Conservation (phyloP, 2,329 filamentous ascomycete species). For the Apiospora pterosperma region DNA sequence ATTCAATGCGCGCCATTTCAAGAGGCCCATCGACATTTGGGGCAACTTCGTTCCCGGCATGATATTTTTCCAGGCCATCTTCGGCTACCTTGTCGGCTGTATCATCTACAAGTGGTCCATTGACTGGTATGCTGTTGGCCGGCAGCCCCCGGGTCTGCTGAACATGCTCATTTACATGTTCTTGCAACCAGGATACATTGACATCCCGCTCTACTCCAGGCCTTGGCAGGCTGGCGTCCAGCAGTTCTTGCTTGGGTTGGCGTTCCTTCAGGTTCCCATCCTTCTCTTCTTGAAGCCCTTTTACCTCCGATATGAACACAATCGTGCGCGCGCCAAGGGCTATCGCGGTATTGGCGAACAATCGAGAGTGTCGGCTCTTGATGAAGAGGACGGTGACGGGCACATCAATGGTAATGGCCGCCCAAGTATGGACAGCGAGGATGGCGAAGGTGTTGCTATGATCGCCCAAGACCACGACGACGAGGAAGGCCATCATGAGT, state of each 20-base stretch:
- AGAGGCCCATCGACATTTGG: slow-evolving; percentile 91
- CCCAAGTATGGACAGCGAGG: slow-evolving; percentile 62
- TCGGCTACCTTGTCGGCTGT: slow-evolving; percentile 89
- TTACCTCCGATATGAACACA: slow-evolving; percentile 92
- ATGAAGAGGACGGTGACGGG: slow-evolving; percentile 77
- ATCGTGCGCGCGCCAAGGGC: slow-evolving; percentile 78
- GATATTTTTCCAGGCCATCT: slow-evolving; percentile 99
- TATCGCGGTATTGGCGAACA: slow-evolving; percentile 93
- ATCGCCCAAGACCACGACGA: slow-evolving; percentile 51
- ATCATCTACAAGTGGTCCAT: slow-evolving; percentile 98
- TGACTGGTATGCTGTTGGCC: slow-evolving; percentile 69
- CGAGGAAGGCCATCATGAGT: slow-evolving; percentile 85
- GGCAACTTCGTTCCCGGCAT: slow-evolving; percentile 97
- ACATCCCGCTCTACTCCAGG: slow-evolving; percentile 65
- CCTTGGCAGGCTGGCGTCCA: slow-evolving; percentile 74
- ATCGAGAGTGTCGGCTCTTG: slow-evolving; percentile 82
- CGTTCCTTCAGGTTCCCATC: slow-evolving; percentile 82
- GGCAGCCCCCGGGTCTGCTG: slow-evolving; percentile 78
- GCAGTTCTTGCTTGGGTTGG: slow-evolving; percentile 73
- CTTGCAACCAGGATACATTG: slow-evolving; percentile 73
- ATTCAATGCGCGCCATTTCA: slow-evolving; percentile 93
- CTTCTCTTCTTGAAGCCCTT: slow-evolving; percentile 94
- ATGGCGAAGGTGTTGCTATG: slow-evolving; percentile 58
- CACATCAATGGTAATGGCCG: slow-evolving; percentile 56
- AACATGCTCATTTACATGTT: slow-evolving; percentile 99